Conservation (phyloP, 2,329 filamentous ascomycete species). For the Aspergillus vadensis region DNA sequence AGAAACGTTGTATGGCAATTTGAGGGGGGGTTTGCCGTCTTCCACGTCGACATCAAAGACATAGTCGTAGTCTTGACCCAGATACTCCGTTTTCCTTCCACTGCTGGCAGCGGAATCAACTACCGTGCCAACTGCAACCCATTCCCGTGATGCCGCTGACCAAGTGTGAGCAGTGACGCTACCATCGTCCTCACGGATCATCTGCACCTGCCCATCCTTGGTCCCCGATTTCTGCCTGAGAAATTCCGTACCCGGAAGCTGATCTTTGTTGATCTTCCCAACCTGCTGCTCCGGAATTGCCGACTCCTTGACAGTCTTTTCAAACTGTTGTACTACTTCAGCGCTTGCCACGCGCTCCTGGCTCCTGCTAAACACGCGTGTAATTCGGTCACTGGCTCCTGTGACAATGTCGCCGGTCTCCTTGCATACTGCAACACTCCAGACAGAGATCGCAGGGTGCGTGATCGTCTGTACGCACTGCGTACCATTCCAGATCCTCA, state of each 20-base stretch:
- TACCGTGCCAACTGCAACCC: conserved; percentile 90
- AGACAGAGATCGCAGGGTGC: conserved; percentile 94
- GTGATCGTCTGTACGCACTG: conserved; percentile 94
- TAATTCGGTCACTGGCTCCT: conserved; percentile 83
- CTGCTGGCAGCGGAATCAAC: conserved; percentile 85
- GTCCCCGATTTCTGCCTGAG: conserved; percentile 78
- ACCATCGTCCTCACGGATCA: conserved; percentile 81
- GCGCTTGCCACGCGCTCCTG: conserved; percentile 69
- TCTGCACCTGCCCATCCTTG: conserved; percentile 95
- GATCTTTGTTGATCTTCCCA: conserved; percentile 84
- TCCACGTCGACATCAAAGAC: conserved; percentile 97
- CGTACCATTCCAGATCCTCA: conserved; percentile 80
- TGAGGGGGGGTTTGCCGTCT: conserved; percentile 87
- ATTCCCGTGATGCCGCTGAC: conserved; percentile 71
- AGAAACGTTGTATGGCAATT: conserved; percentile 89
- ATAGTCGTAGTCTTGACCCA: conserved; percentile 89
- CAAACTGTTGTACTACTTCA: conserved; percentile 71
- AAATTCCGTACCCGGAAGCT: conserved; percentile 86
- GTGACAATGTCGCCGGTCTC: conserved; percentile 91
- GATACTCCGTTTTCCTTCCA: conserved; percentile 72
- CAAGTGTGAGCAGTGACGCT: conserved; percentile 85
- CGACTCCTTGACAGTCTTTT: conserved; percentile 77
- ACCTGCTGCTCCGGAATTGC: conserved; percentile 86
- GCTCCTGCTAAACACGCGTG: conserved; percentile 79
- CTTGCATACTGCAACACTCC: conserved; percentile 80